These are phyloP conservation scores for Cystobasidium slooffiae DNA, from an alignment of 1,284 basidiomycete genomes.

Conservation along the genomic window DNA sequence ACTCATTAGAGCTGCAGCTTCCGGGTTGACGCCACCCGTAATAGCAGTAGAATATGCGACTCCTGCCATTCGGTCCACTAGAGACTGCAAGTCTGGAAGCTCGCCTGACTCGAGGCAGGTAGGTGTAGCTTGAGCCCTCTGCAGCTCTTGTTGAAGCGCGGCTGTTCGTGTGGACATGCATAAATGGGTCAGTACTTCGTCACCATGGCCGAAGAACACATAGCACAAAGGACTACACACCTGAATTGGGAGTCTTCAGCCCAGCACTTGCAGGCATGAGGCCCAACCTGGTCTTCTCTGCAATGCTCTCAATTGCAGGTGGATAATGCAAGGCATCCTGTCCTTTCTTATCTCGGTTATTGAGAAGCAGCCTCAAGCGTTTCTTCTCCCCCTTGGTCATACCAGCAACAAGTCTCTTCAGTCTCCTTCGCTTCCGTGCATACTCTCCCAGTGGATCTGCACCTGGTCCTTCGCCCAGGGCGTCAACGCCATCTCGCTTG, in stretches of 20 bases:
- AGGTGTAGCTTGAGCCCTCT: constrained; percentile 48
- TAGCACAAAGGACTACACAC: constrained; percentile 5
- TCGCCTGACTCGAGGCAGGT: constrained; percentile 57
- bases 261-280: constrained; percentile 41
- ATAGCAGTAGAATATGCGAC: constrained; percentile 57
- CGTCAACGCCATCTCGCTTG: constrained; percentile 40
- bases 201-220: not conserved
- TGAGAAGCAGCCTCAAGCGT: constrained; percentile 44
- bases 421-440: constrained; percentile 40
- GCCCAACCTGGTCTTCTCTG: constrained; percentile 30
- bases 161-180: not conserved
- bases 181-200: not conserved
- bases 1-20: constrained; percentile 56
- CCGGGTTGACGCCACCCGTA: constrained; percentile 54
- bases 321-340: not conserved
- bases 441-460: constrained; percentile 28
- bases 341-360: constrained; percentile 27
- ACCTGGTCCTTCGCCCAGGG: constrained; percentile 22
- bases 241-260: constrained; percentile 41
- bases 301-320: constrained; percentile 20
- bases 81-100: constrained; percentile 56
- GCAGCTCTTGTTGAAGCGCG: constrained; percentile 50
- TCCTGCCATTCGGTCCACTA: constrained; percentile 58
- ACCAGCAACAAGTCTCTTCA: constrained; percentile 27
- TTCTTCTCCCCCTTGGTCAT: constrained; percentile 53